Conservation (phyloP, 345 rosid species). For the Aegle marmelos region DNA sequence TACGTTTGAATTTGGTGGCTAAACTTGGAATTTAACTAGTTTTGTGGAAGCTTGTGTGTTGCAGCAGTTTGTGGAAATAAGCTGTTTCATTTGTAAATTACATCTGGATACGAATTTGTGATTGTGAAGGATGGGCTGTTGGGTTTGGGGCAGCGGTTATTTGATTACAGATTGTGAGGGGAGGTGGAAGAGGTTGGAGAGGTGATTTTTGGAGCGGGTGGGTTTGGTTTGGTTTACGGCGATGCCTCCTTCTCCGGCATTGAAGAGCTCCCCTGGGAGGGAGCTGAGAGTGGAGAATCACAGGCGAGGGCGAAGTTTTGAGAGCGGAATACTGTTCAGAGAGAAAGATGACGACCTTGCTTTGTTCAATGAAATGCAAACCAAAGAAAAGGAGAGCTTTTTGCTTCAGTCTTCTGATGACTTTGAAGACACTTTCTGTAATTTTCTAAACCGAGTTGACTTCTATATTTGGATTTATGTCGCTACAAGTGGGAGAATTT, state of each 20-base stretch:
- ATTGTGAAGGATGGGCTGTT: slow-evolving; percentile 16
- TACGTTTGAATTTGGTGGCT: neutral
- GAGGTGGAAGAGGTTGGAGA: slow-evolving; percentile 11
- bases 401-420: slow-evolving; percentile 81
- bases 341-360: slow-evolving; percentile 91
- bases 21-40: slow-evolving; percentile 7
- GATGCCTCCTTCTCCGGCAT: slow-evolving; percentile 94
- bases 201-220: slow-evolving; percentile 11
- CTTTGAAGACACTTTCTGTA: slow-evolving; percentile 84
- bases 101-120: neutral
- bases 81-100: neutral
- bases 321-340: slow-evolving; percentile 53
- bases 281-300: slow-evolving; percentile 60
- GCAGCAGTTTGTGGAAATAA: neutral
- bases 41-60: neutral
- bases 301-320: slow-evolving; percentile 72
- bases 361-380: slow-evolving; percentile 84
- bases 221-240: slow-evolving; percentile 11
- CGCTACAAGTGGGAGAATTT: neutral
- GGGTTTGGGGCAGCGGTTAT: slow-evolving; percentile 11
- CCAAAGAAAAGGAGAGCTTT: slow-evolving; percentile 75
- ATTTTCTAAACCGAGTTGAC: slow-evolving; percentile 30
- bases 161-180: neutral
- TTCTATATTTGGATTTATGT: slow-evolving; percentile 7
- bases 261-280: slow-evolving; percentile 74